Evolutionary conservation across 768 basidiomycete species (phyloP), one percentile per base, ranked within the genome.

Genomic region (Xerocomellus intermedius): DNA sequence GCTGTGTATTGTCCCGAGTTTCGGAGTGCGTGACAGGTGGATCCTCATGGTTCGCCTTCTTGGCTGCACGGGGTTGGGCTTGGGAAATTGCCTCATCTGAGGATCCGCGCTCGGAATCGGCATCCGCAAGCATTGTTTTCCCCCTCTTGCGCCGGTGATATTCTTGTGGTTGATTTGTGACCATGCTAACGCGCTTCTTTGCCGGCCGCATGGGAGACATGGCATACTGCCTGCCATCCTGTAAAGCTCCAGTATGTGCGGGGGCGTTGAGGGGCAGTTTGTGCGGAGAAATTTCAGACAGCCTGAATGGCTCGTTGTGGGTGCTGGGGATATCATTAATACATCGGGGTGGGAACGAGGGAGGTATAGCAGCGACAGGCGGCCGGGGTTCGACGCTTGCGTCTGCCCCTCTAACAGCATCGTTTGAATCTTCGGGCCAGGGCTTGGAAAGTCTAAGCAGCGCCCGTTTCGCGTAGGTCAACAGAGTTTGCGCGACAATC

Each of bases 241-340:
- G 64, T 67, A 30, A 22, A 48, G 21, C 19, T 59, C 59, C 52
- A 58, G 54, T 46, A 49, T 42, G 3, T 19, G 48, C 54, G 56
- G 58, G 42, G 37, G 32, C 36, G 5, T 50, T 30, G 52, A 12
- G 49, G 28, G 50, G 60, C 42, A 57, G 56, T 65, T 72, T 73
- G 50, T 59, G 56, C 56, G 81, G 80, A 7, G 82, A 83, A 60
- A 82, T 70, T 62, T 83, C 79, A 38, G 81, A 82, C 57, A 81
- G 42, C 44, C 78, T 79, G 38, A 83, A 63, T 32, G 69, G 71
- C 24, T 51, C 52, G 33, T 52, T 43, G 33, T 50, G 38, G 12
- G 30, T 17, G 28, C 33, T 22, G 10, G 54, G 10, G 26, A 21
- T 52, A 30, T 48, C 42, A 38, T 44, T 32, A 19, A 48, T 55